These are phyloP conservation scores for Paramecium caudatum DNA, from an alignment of 73 alveolate species.

Conservation along the genomic window DNA sequence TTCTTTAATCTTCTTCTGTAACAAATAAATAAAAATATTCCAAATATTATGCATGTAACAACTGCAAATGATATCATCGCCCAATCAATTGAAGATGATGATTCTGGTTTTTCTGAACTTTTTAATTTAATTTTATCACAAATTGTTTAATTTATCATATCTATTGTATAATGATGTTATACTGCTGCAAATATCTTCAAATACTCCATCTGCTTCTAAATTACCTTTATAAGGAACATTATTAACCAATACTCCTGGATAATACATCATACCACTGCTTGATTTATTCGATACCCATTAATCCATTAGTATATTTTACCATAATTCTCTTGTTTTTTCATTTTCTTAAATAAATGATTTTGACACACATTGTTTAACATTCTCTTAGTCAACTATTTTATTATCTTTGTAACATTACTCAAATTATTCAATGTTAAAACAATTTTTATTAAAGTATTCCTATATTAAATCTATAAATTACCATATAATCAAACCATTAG, in stretches of 20 bases:
- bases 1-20: constrained; percentile 53
- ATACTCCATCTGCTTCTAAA: constrained; percentile 22
- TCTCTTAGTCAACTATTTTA: background rate
- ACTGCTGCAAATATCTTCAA: constrained; percentile 42
- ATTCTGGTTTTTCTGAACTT: background rate
- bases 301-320: background rate
- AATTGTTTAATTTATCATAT: background rate
- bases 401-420: background rate
- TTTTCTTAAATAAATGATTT: background rate
- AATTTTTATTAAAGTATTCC: constrained; percentile 55
- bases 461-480: background rate
- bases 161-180: background rate
- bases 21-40: constrained; percentile 56
- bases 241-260: constrained; percentile 60
- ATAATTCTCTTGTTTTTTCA: background rate
- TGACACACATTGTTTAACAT: background rate
- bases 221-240: background rate
- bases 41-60: constrained; percentile 3
- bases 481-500: constrained; percentile 56
- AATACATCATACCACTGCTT: constrained; percentile 3
- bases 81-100: background rate
- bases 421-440: background rate
- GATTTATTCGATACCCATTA: background rate
- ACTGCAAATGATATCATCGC: constrained; percentile 45
- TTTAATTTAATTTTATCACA: background rate